Evolutionary conservation across 2,329 filamentous ascomycete genomes (phyloP), one percentile per base, ranked within the genome.

Genomic region (Nothophoma quercina): DNA sequence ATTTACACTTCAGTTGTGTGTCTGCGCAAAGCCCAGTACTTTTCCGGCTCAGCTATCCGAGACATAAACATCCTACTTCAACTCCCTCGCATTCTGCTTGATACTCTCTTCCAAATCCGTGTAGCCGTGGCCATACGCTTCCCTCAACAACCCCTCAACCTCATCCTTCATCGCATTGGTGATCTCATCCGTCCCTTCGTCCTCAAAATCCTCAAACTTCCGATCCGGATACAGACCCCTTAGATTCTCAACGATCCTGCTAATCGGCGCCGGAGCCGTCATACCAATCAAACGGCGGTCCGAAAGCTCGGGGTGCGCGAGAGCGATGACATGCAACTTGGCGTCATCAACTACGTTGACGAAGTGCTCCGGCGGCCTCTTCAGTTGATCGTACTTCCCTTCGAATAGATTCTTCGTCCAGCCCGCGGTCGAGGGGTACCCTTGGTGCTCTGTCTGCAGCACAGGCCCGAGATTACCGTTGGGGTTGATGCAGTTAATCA

Each of bases 221-320:
- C 71, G 73, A 2, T 75, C 65, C 0, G 81, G 80, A 36, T 73
- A 72, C 3, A 75, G 22, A 34, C 74, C 70, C 22, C 73, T 64
- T 32, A 79, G 62, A 8, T 76, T 65, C 0, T 51, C 59, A 8
- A 82, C 56, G 13, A 83, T 58, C 2, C 76, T 61, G 16, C 81
- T 80, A 67, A 76, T 81, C 36, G 73, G 81, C 49, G 75, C 80
- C 0, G 75, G 76, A 1, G 75, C 70, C 0, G 79, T 81, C 44
- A 81, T 83, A 1, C 73, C 84, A 60, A 85, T 84, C 7, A 87
- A 64, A 1, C 85, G 78, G 60, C 86, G 78, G 0, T 75, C 74
- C 2, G 69, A 54, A 0, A 85, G 75, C 0, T 75, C 70, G 0
- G 75, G 71, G 18, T 82, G 71, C 0, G 84, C 71, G 7, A 82